These are phyloP conservation scores for Lodderomyces metapsilosis DNA, from an alignment of 1,139 yeast species.

Conservation along the genomic window DNA sequence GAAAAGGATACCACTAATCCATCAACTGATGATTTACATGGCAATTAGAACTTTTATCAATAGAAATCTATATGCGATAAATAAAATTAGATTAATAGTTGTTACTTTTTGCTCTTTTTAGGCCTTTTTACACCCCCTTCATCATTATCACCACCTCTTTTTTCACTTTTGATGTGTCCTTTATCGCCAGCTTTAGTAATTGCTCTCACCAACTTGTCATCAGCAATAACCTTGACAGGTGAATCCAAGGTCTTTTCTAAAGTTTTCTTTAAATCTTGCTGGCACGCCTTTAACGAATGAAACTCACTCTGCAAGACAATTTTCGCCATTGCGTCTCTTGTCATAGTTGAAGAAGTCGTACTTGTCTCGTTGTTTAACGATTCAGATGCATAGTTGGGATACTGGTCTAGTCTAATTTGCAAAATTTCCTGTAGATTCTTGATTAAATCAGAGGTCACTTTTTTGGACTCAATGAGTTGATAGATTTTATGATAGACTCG, in stretches of 20 bases:
- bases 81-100: too few relatives aligned
- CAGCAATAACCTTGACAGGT: conserved; percentile 46
- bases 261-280: conserved; percentile 16
- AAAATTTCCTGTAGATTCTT: conserved; percentile 32
- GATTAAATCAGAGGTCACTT: conserved; percentile 36
- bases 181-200: conserved; percentile 32
- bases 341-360: conserved; percentile 9
- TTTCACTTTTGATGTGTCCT: neutral
- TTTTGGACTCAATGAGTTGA: conserved; percentile 44
- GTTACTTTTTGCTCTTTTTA: neutral
- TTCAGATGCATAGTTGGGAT: conserved; percentile 35
- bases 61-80: too few relatives aligned
- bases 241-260: conserved; percentile 29
- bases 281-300: conserved; percentile 44
- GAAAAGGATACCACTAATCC: neutral
- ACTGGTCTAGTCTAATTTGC: conserved; percentile 34
- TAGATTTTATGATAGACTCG: conserved; percentile 47
- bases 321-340: conserved; percentile 44
- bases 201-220: conserved; percentile 56
- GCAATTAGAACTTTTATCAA: neutral
- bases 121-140: neutral
- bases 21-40: neutral
- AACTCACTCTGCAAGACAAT: conserved; percentile 56
- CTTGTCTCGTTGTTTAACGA: conserved; percentile 13
- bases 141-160: neutral